phyloP scores from a whole-genome alignment of 805 yeast species.

The Suhomyces xylopsoci region DNA sequence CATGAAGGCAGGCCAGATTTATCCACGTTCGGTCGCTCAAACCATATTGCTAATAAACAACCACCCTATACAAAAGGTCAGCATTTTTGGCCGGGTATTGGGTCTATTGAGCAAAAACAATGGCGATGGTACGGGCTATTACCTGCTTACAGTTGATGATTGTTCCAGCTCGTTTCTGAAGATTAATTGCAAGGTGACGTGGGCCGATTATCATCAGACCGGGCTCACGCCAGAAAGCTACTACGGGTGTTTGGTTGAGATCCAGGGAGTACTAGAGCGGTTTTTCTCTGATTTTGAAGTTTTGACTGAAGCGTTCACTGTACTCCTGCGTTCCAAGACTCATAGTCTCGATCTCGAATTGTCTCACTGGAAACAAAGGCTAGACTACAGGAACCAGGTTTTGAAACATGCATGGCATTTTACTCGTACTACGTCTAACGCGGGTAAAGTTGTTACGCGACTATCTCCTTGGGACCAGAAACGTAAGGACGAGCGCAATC shows the following conservation, averaged over 20 bases:
- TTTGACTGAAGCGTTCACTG: too few species aligned
- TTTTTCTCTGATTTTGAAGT: neutral
- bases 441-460: neutral
- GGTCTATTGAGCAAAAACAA: slow-evolving; percentile 10
- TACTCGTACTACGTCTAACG: neutral
- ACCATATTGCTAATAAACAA: slow-evolving; percentile 23
- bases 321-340: neutral
- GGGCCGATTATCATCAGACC: slow-evolving; percentile 7
- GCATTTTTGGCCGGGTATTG: slow-evolving; percentile 27
- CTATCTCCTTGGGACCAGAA: neutral
- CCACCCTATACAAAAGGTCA: slow-evolving; percentile 28
- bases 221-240: slow-evolving; percentile 15
- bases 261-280: slow-evolving; percentile 15
- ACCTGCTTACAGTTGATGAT: slow-evolving; percentile 31
- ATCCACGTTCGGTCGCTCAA: neutral
- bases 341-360: slow-evolving; percentile 17
- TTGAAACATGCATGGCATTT: slow-evolving; percentile 26
- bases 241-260: slow-evolving; percentile 26
- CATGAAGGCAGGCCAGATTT: slow-evolving; percentile 1
- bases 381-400: slow-evolving; percentile 16
- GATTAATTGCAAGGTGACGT: slow-evolving; percentile 20
- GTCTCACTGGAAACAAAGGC: slow-evolving; percentile 24
- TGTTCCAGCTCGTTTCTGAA: slow-evolving; percentile 28
- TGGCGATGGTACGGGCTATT: slow-evolving; percentile 1
- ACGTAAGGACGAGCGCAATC: neutral